phyloP scores from a whole-genome alignment of 495 filamentous ascomycete species.

The Neurospora hispaniola region DNA sequence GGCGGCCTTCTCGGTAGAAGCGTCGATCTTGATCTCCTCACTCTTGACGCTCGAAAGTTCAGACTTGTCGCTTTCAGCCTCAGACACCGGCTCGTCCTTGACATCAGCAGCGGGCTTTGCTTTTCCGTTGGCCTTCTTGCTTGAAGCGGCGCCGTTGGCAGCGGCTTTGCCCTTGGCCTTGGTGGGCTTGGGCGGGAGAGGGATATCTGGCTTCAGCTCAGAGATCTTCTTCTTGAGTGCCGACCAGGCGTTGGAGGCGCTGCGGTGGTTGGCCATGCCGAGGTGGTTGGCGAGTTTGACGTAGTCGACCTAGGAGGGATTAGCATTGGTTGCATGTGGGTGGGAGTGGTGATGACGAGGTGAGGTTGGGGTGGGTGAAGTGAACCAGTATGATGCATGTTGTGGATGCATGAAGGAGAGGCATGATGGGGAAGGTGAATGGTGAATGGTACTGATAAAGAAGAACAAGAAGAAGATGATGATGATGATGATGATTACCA shows the following conservation, averaged over 20 bases:
- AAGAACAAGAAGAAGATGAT: background rate
- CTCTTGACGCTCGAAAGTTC: background rate
- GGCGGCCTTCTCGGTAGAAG: background rate
- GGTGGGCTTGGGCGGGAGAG: background rate
- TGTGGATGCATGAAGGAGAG: background rate
- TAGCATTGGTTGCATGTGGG: background rate
- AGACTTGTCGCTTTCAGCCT: background rate
- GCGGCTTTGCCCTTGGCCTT: background rate
- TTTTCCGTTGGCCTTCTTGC: background rate
- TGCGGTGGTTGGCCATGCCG: conserved; percentile 8
- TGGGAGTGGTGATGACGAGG: background rate
- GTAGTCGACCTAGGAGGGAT: conserved; percentile 1
- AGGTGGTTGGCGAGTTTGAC: background rate
- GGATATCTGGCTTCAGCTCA: background rate
- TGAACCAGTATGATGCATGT: background rate
- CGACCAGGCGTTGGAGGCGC: conserved; percentile 7
- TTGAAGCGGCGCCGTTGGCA: background rate
- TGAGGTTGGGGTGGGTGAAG: background rate
- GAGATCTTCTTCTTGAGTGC: conserved; percentile 2
- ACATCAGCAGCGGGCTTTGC: background rate
- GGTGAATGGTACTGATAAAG: background rate
- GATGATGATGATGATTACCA: background rate
- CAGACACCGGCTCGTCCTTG: background rate
- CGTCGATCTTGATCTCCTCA: background rate
- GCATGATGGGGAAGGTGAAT: background rate